Percentiles rank a stretch among this genome's conserved stretches.
phyloP scores from a whole-genome alignment of 768 basidiomycete species.

The Terana coerulea region DNA sequence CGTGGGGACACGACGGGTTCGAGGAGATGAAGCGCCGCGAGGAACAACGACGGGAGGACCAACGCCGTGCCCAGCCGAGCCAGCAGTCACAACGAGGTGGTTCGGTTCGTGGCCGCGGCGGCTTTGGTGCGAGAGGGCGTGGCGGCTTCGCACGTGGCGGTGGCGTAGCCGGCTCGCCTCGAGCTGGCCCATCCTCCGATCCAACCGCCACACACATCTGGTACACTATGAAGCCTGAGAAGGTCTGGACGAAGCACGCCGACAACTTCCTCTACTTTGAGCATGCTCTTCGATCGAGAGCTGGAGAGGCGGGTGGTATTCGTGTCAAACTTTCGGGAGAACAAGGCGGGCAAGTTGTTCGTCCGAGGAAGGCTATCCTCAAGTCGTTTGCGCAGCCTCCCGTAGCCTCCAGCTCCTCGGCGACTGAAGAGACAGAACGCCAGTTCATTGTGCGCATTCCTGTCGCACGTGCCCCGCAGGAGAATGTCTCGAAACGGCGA shows the following conservation, averaged over 20 bases:
- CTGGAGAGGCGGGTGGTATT: conserved; percentile 48
- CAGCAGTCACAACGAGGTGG: conserved; percentile 32
- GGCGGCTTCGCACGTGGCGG: conserved; percentile 33
- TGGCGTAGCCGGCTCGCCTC: conserved; percentile 34
- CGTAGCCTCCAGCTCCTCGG: conserved; percentile 16
- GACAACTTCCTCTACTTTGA: conserved; percentile 73
- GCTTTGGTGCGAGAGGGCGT: conserved; percentile 41
- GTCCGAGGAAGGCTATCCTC: conserved; percentile 27
- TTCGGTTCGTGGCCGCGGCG: conserved; percentile 44
- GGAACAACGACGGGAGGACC: conserved; percentile 40
- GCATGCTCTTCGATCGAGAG: conserved; percentile 51
- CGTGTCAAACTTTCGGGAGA: conserved; percentile 63
- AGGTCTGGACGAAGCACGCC: conserved; percentile 80
- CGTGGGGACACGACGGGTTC: conserved; percentile 86
- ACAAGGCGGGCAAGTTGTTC: conserved; percentile 37
- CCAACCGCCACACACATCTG: conserved; percentile 47
- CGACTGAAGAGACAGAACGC: conserved; percentile 42
- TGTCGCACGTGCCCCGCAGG: conserved; percentile 22
- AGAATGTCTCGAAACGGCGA: conserved; percentile 28
- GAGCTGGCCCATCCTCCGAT: conserved; percentile 22
- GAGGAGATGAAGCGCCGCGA: conserved; percentile 82
- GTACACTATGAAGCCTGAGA: conserved; percentile 75
- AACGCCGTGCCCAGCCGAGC: conserved; percentile 35
- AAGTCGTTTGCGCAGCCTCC: conserved; percentile 4
- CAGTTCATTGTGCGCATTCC: conserved; percentile 55